Conservation (phyloP, 805 yeast genomes). For the Starmerella khaoyaiensis region DNA sequence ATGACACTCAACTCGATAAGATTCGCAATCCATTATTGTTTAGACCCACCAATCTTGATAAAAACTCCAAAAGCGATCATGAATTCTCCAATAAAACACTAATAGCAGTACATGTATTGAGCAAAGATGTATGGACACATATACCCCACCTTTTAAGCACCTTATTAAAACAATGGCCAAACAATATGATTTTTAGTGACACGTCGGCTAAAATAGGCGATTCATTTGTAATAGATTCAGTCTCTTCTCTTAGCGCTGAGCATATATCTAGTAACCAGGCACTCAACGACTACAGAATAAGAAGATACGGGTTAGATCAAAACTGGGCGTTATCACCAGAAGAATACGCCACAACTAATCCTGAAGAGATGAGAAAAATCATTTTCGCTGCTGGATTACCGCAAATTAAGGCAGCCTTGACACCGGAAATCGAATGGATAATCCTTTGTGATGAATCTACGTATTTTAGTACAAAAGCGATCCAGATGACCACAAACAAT, state of each 20-base stretch:
- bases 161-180: constrained; percentile 26
- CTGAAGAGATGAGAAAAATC: constrained; percentile 22
- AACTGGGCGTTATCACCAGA: constrained; percentile 19
- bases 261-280: constrained; percentile 13
- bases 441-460: constrained; percentile 29
- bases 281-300: constrained; percentile 22
- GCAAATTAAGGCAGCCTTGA: constrained; percentile 28
- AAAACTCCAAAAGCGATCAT: not conserved
- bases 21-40: too few species aligned
- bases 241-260: constrained; percentile 21
- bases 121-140: constrained; percentile 6
- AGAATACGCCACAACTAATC: constrained; percentile 4
- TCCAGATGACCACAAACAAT: constrained; percentile 20
- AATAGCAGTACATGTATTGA: not conserved
- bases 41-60: constrained; percentile 3
- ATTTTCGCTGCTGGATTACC: constrained; percentile 24
- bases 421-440: constrained; percentile 29
- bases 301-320: constrained; percentile 19
- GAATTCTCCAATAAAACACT: not conserved
- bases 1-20: not conserved
- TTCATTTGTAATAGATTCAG: constrained; percentile 25
- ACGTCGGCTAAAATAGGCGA: constrained; percentile 26
- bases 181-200: constrained; percentile 29
- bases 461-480: constrained; percentile 24
- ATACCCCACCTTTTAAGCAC: constrained; percentile 29